Evolutionary conservation across 129 eudicot species (phyloP), one percentile per base, ranked within the genome.

Genomic region (Centrapalus pauciflorus): DNA sequence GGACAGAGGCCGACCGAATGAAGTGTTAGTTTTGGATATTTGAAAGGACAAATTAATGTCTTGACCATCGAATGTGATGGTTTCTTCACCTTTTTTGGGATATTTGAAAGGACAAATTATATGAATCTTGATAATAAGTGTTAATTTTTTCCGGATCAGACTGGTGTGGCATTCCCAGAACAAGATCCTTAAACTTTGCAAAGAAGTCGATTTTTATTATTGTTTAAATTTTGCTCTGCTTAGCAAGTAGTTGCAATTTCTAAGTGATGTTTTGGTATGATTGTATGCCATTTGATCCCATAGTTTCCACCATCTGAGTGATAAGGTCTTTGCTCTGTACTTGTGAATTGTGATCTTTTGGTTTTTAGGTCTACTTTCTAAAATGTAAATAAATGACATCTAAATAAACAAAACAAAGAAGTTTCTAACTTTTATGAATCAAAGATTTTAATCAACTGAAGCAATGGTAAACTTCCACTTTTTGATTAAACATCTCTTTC

Each of bases 1-100:
- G 96, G 96, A 58, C 96, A 89, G 78, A 81, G 96, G 77, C 96
- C 77, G 43, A 8, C 81, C 2, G 96, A 87, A 66, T 80, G 75
- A 82, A 51, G 45, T 51, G n/a, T n/a, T n/a, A n/a, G n/a, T n/a
- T n/a, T n/a, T n/a, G n/a, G n/a, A n/a, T n/a, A n/a, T n/a, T n/a
- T n/a, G n/a, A n/a, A n/a, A n/a, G 51, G 37, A 24, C 34, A 20
- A n/a, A n/a, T n/a, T n/a, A n/a, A n/a, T 46, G 2, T 17, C 59
- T 29, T 34, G 50, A 61, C 49, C 35, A 1, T 30, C 29, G 5
- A 5, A 26, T 67, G 65, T 45, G 72, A 30, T 65, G 51, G 46
- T 13, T 65, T 72, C 0, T 11, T 48, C 62, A 21, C 37, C 66
- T 19, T 40, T 69, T 61, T 50, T 51, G 26, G 26, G 63, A 20